Conservation (phyloP, 1,284 basidiomycete species). For the Apiotrichum mycotoxinovorans region DNA sequence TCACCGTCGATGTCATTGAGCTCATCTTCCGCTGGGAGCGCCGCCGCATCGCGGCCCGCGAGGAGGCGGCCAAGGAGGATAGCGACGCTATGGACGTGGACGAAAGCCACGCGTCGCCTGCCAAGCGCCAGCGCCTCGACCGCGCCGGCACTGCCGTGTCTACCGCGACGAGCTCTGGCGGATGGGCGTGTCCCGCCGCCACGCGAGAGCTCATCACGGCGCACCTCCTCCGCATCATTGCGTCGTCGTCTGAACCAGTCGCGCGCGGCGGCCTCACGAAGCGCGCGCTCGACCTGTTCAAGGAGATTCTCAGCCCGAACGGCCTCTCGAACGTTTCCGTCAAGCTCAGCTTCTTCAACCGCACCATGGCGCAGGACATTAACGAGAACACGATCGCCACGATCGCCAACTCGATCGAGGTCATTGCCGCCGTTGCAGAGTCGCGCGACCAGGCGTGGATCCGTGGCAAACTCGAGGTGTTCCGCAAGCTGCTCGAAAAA, state of each 20-base stretch:
- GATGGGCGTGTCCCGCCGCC: conserved; percentile 72
- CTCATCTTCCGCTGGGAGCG: conserved; percentile 86
- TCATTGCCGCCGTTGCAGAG: conserved; percentile 78
- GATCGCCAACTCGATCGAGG: conserved; percentile 81
- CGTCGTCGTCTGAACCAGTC: conserved; percentile 68
- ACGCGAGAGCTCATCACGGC: conserved; percentile 88
- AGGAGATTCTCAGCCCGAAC: conserved; percentile 71
- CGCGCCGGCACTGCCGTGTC: conserved; percentile 51
- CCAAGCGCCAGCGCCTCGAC: conserved; percentile 53
- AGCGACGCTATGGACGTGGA: conserved; percentile 49
- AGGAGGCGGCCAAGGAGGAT: conserved; percentile 24
- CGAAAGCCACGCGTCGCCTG: conserved; percentile 36
- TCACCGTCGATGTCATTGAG: conserved; percentile 80
- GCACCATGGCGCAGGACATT: conserved; percentile 79
- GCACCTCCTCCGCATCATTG: conserved; percentile 81
- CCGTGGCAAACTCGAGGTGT: conserved; percentile 64
- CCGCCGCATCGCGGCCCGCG: conserved; percentile 53
- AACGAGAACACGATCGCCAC: conserved; percentile 64
- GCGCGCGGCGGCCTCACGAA: conserved; percentile 64
- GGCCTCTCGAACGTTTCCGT: conserved; percentile 94
- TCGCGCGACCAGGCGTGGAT: conserved; percentile 87
- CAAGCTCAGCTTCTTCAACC: conserved; percentile 82
- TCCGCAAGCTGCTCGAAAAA: conserved; percentile 87
- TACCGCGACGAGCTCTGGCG: conserved; percentile 41
- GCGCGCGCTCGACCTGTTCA: conserved; percentile 75